Conservation (phyloP, 768 basidiomycete species). For the Xerocomus potaroensis region DNA sequence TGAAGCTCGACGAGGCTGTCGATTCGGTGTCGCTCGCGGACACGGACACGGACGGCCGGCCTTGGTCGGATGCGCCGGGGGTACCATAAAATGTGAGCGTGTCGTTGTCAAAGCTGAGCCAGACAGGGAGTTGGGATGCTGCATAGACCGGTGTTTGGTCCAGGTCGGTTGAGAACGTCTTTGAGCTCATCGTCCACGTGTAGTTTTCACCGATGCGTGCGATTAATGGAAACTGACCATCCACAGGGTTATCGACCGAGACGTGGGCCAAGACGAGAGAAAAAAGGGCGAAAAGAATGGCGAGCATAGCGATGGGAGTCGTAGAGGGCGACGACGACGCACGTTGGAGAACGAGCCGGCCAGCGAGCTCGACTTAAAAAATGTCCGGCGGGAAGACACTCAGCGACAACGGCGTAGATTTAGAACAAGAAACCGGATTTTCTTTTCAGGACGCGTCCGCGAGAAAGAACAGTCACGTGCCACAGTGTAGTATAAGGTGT, state of each 20-base stretch:
- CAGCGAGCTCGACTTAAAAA: constrained; percentile 48
- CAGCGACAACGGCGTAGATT: neutral
- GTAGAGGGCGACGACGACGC: constrained; percentile 40
- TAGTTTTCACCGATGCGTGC: constrained; percentile 64
- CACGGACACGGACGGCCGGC: constrained; percentile 55
- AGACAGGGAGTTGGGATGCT: constrained; percentile 57
- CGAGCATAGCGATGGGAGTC: constrained; percentile 58
- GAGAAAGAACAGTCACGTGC: constrained; percentile 27
- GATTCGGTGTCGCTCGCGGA: constrained; percentile 54
- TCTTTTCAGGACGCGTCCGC: constrained; percentile 18
- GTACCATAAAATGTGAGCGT: constrained; percentile 64
- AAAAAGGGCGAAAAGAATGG: constrained; percentile 53
- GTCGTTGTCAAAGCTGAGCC: constrained; percentile 69
- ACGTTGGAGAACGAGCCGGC: constrained; percentile 45
- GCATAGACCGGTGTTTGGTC: constrained; percentile 47
- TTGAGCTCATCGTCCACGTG: constrained; percentile 61
- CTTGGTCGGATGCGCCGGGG: constrained; percentile 60
- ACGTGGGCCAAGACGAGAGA: constrained; percentile 42
- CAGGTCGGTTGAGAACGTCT: constrained; percentile 57
- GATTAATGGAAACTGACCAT: constrained; percentile 72
- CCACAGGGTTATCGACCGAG: constrained; percentile 54
- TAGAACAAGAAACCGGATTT: constrained; percentile 11
- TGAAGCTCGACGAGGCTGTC: constrained; percentile 48
- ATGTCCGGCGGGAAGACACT: constrained; percentile 7
- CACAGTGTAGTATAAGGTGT: neutral